A percentile compares a stretch with the other conserved stretches of the same genome.
Evolutionary conservation across 495 filamentous ascomycete species (phyloP).

Genomic region (Thozetella sp.): DNA sequence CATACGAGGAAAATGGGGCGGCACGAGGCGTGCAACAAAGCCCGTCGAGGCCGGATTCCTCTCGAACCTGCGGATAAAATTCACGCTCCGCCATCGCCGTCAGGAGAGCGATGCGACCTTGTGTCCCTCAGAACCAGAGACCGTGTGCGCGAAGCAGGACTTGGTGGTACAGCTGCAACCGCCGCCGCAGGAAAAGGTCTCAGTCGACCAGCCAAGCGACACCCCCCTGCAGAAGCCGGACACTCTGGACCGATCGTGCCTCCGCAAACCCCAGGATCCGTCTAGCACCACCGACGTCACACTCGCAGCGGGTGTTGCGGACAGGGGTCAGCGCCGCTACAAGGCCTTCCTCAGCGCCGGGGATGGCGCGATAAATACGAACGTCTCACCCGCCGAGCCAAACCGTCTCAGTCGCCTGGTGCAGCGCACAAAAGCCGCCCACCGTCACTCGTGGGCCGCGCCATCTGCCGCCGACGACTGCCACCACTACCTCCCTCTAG

Average conservation of each 20-base stretch:
- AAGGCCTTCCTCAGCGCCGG: conserved; percentile 12
- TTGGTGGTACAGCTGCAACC: neutral
- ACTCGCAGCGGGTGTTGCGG: neutral
- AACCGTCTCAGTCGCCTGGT: conserved; percentile 11
- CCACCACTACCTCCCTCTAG: neutral
- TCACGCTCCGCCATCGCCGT: neutral
- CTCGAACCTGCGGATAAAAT: neutral
- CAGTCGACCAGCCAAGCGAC: neutral
- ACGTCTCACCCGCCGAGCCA: conserved; percentile 8
- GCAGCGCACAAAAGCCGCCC: conserved; percentile 8
- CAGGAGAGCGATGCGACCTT: neutral
- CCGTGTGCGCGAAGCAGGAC: neutral
- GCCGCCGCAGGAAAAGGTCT: neutral
- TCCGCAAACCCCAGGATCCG: conserved; percentile 8
- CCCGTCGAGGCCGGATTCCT: neutral
- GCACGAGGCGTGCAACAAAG: neutral
- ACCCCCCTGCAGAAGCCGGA: neutral
- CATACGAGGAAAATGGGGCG: neutral
- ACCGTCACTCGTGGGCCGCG: neutral
- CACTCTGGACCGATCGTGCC: neutral
- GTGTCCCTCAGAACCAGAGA: neutral
- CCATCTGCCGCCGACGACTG: neutral
- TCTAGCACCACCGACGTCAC: conserved; percentile 3
- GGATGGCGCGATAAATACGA: conserved; percentile 13
- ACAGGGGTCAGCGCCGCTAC: conserved; percentile 3